phyloP scores from a whole-genome alignment of 768 basidiomycete genomes.

The Psilocybe cubensis region DNA sequence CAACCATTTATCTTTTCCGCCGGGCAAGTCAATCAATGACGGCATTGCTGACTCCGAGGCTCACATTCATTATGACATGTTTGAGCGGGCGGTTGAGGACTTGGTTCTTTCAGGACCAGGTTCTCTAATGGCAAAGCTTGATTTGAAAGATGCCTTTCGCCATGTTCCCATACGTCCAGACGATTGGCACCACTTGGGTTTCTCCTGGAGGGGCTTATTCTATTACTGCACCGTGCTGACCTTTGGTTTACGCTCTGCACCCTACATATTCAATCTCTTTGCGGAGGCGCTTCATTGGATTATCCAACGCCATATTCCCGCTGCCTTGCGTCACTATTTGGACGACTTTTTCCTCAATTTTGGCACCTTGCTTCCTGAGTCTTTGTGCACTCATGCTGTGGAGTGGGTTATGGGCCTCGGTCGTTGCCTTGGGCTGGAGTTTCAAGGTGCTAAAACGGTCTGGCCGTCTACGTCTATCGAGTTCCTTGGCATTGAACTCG shows the following conservation, averaged over 20 bases:
- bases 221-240: conserved; percentile 33
- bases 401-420: conserved; percentile 34
- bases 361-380: not conserved
- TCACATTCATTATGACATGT: conserved; percentile 31
- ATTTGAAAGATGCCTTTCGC: conserved; percentile 39
- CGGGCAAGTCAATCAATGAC: conserved; percentile 29
- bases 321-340: conserved; percentile 33
- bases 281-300: conserved; percentile 45
- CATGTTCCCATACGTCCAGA: conserved; percentile 33
- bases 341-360: conserved; percentile 39
- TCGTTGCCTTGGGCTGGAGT: conserved; percentile 29
- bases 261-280: conserved; percentile 45
- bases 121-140: conserved; percentile 36
- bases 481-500: conserved; percentile 27
- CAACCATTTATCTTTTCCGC: conserved; percentile 34
- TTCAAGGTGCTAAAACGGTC: conserved; percentile 16
- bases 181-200: conserved; percentile 38
- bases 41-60: conserved; percentile 33
- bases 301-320: conserved; percentile 34
- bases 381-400: conserved; percentile 16
- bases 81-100: conserved; percentile 26
- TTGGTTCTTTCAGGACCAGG: conserved; percentile 25
- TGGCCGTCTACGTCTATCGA: conserved; percentile 18
- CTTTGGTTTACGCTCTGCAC: conserved; percentile 35
- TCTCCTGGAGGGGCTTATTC: conserved; percentile 29